Evolutionary conservation across 768 basidiomycete species (phyloP).

Genomic region (Calocybe indica): DNA sequence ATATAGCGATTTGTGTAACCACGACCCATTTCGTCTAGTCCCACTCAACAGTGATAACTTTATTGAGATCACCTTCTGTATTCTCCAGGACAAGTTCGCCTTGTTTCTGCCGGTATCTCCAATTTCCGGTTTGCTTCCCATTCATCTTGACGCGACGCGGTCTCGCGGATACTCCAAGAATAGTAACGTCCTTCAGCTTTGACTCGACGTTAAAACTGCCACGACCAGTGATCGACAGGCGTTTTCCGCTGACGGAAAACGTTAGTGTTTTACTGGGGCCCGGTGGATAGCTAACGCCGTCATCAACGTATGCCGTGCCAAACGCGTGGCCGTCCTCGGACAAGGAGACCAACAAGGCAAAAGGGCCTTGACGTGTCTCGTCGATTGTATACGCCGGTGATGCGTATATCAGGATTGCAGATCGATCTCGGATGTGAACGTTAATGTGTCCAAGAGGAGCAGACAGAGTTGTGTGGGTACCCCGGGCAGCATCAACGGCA

Average conservation of each 20-base stretch:
- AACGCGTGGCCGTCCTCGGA: slow-evolving; percentile 40
- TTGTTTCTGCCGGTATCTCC: slow-evolving; percentile 32
- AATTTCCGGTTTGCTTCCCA: slow-evolving; percentile 24
- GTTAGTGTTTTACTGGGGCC: slow-evolving; percentile 43
- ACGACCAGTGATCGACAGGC: slow-evolving; percentile 29
- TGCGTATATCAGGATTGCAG: slow-evolving; percentile 58
- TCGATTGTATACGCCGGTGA: slow-evolving; percentile 61
- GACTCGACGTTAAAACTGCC: slow-evolving; percentile 41
- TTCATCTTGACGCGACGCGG: slow-evolving; percentile 36
- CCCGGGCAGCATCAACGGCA: slow-evolving; percentile 35
- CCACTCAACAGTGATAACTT: slow-evolving; percentile 18
- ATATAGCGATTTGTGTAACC: too few relatives aligned
- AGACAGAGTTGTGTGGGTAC: slow-evolving; percentile 42
- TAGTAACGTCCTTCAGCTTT: slow-evolving; percentile 43
- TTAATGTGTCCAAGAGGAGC: slow-evolving; percentile 74
- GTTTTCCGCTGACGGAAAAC: slow-evolving; percentile 29
- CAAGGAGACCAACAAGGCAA: slow-evolving; percentile 55
- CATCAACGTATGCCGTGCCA: slow-evolving; percentile 64
- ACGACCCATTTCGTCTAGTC: slow-evolving; percentile 4
- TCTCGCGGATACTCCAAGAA: slow-evolving; percentile 46
- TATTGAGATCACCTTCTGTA: slow-evolving; percentile 38
- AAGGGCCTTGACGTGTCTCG: slow-evolving; percentile 59
- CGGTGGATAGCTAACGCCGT: slow-evolving; percentile 59
- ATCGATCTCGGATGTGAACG: slow-evolving; percentile 67
- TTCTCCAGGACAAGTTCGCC: slow-evolving; percentile 35